Percentiles rank a stretch among this genome's conserved stretches.
phyloP scores from a whole-genome alignment of 2,329 filamentous ascomycete genomes.

The Capronia epimyces region DNA sequence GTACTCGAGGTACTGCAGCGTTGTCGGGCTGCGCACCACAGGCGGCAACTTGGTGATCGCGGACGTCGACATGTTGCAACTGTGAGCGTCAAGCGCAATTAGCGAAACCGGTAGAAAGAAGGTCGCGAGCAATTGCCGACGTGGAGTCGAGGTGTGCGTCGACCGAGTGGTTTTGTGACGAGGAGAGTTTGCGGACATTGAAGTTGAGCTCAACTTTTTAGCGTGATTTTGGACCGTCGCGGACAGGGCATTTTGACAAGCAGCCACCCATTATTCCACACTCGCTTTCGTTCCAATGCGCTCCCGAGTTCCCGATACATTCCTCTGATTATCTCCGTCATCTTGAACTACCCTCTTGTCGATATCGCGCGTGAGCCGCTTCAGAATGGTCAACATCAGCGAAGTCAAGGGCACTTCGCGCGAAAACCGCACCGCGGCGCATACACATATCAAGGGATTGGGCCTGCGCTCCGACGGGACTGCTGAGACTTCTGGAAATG shows the following conservation, averaged over 20 bases:
- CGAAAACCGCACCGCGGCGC: constrained; percentile 91
- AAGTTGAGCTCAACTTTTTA: constrained; percentile 9
- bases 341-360: constrained; percentile 1
- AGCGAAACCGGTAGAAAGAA: neutral
- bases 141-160: neutral
- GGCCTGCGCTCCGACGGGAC: constrained; percentile 80
- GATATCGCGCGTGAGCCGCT: constrained; percentile 11
- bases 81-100: neutral
- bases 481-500: constrained; percentile 70
- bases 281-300: neutral
- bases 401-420: constrained; percentile 92
- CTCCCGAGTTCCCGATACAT: neutral
- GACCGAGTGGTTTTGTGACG: neutral
- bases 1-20: constrained; percentile 25
- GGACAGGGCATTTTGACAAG: neutral
- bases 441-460: constrained; percentile 96
- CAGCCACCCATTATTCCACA: neutral
- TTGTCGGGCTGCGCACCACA: constrained; percentile 24
- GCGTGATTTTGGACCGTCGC: constrained; percentile 3
- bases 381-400: constrained; percentile 76
- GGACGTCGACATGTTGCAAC: neutral
- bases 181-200: constrained; percentile 1
- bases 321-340: constrained; percentile 12
- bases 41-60: constrained; percentile 21
- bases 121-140: neutral